Evolutionary conservation across 345 rosid species (phyloP).

Genomic region (Salix suchowensis): DNA sequence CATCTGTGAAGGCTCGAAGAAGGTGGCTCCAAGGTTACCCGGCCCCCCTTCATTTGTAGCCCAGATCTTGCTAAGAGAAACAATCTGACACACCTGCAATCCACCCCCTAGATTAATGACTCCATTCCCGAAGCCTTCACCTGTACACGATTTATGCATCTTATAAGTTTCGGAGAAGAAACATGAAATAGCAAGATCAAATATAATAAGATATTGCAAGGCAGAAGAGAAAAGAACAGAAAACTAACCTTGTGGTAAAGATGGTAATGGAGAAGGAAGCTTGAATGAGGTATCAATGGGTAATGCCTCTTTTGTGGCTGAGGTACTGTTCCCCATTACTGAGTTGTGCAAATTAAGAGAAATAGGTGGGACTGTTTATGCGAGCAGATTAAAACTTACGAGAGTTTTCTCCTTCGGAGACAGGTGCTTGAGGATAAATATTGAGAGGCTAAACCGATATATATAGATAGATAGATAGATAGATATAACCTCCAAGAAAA

Average conservation of each 20-base stretch:
- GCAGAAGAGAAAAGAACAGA: background rate
- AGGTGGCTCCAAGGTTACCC: conserved; percentile 57
- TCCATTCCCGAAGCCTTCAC: conserved; percentile 50
- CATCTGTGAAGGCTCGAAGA: conserved; percentile 54
- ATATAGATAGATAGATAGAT: too few species aligned
- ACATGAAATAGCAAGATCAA: background rate
- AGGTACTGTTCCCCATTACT: background rate
- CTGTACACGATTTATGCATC: background rate
- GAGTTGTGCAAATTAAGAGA: background rate
- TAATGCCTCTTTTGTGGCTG: conserved; percentile 26
- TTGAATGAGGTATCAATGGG: conserved; percentile 52
- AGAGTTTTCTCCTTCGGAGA: background rate
- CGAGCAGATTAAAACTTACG: background rate
- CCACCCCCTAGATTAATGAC: conserved; percentile 53
- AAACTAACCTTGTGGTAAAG: conserved; percentile 43
- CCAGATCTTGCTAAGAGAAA: conserved; percentile 58
- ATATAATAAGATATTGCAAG: background rate
- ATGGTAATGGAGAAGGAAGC: conserved; percentile 59
- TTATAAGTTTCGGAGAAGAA: background rate
- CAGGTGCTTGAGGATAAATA: background rate
- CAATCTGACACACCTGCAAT: conserved; percentile 48
- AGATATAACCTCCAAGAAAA: background rate
- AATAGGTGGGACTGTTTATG: background rate
- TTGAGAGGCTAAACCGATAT: background rate
- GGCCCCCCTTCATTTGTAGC: conserved; percentile 57